Base-by-base conservation (phyloP, 805 yeast genomes). In the Wickerhamomyces chambardii region DNA sequence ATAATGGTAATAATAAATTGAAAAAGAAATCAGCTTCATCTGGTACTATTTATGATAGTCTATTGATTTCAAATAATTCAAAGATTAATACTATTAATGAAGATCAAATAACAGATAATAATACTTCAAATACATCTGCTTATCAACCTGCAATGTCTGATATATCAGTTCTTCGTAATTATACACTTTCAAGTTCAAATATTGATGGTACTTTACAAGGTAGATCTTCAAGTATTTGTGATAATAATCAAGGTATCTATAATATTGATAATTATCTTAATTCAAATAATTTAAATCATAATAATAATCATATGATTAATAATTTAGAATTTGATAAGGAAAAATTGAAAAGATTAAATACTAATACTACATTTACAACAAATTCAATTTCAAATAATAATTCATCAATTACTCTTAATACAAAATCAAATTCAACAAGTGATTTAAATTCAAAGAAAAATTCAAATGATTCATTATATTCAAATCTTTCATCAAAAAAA, bases 381-480 rank as follows among this genome's bases (percentile, higher is more conserved):
- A 19, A 19, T 19, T 19, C 22, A 19, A 19, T 6, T 19, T 19
- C 22, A 19, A 31, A 16, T 15, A 10, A 6, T 24, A 16, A 14
- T 22, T 31, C 21, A 11, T 31, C 6, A 29, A 29, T 16, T 14
- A n/a, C 25, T 6, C 22, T 5, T 7, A 30, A 16, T 16, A 15
- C 27, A 14, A 9, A 6, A 7, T 10, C 15, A 12, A 30, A 10
- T 12, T 21, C 32, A 14, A 24, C 36, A 3, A 28, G 37, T 5
- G 35, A 34, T 4, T 15, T 36, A 16, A 32, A 15, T 5, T 17
- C 33, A 16, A 46, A 47, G 29, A 44, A 48, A 36, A 39, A 37
- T 28, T 47, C 53, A 1, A 39, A 44, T 17, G 50, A 46, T 15
- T 48, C 51, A 15, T 42, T 49, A 6, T 21, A 31, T 31, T 6